Percentiles rank a stretch among this genome's conserved stretches.
phyloP scores from a whole-genome alignment of 495 filamentous ascomycete genomes.

The Lasiosphaeriaceae sp. region DNA sequence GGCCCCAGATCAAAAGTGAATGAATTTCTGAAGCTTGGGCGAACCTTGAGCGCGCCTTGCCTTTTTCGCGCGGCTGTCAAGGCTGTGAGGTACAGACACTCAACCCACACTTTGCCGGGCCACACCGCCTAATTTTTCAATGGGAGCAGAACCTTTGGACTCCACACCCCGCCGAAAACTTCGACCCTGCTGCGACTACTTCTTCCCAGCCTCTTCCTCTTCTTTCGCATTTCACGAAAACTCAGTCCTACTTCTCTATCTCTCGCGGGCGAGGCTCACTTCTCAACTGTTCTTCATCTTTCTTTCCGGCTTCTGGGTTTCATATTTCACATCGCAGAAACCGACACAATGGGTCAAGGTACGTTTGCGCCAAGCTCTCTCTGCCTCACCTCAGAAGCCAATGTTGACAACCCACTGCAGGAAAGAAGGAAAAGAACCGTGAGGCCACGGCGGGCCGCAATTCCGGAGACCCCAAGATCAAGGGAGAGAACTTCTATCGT shows the following conservation, averaged over 20 bases:
- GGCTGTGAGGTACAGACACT: neutral
- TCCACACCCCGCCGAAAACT: slow-evolving; percentile 29
- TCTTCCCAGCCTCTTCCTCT: slow-evolving; percentile 16
- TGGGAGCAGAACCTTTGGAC: slow-evolving; percentile 6
- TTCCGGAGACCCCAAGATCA: slow-evolving; percentile 80
- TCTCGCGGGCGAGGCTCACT: slow-evolving; percentile 24
- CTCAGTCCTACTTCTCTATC: neutral
- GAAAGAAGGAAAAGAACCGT: slow-evolving; percentile 87
- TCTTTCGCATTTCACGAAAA: slow-evolving; percentile 16
- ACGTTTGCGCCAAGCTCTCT: slow-evolving; percentile 3
- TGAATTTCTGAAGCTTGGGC: slow-evolving; percentile 26
- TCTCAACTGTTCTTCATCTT: slow-evolving; percentile 8
- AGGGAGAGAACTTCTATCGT: slow-evolving; percentile 66
- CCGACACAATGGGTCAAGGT: slow-evolving; percentile 72
- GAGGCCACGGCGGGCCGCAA: slow-evolving; percentile 74
- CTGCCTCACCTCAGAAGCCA: neutral
- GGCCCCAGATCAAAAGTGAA: neutral
- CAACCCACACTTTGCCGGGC: slow-evolving; percentile 7
- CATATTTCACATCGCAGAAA: slow-evolving; percentile 6
- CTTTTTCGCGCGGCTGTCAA: slow-evolving; percentile 3
- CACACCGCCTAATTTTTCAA: slow-evolving; percentile 24
- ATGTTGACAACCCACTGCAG: slow-evolving; percentile 5
- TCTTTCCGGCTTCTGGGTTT: neutral
- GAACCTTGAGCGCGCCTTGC: slow-evolving; percentile 11
- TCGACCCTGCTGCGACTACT: slow-evolving; percentile 5